Conservation (phyloP, 331 rosid species). For the Malus hybrid region DNA sequence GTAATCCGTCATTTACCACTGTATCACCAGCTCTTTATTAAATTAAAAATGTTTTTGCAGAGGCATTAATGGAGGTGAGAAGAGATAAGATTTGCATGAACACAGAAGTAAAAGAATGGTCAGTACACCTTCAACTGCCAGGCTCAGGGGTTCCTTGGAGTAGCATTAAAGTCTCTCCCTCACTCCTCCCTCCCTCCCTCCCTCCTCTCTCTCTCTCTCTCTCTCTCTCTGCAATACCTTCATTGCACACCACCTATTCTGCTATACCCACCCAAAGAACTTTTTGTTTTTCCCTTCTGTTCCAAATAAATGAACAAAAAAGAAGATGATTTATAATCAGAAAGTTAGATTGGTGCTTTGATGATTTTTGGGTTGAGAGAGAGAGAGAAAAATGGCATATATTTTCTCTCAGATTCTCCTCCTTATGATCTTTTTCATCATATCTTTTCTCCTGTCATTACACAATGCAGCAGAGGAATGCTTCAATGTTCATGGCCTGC, state of each 20-base stretch:
- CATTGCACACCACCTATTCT: constrained; percentile 36
- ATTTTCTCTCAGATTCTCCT: constrained; percentile 17
- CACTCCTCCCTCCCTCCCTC: background rate
- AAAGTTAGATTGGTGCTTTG: constrained; percentile 38
- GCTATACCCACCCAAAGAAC: constrained; percentile 29
- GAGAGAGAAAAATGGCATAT: constrained; percentile 31
- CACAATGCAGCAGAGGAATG: constrained; percentile 24
- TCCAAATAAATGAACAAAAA: constrained; percentile 19
- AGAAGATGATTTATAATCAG: constrained; percentile 27
- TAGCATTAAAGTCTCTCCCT: constrained; percentile 79
- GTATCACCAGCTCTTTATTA: too few relatives aligned
- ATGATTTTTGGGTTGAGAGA: constrained; percentile 34
- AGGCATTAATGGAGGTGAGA: constrained; percentile 41
- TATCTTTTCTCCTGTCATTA: constrained; percentile 41
- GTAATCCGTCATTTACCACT: too few relatives aligned
- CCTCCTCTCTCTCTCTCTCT: too few relatives aligned
- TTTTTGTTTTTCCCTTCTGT: background rate
- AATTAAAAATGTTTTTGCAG: constrained; percentile 27
- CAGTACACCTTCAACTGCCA: constrained; percentile 70
- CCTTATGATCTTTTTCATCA: constrained; percentile 36
- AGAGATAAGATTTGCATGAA: constrained; percentile 39
- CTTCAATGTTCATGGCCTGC: constrained; percentile 30
- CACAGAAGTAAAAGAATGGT: constrained; percentile 62
- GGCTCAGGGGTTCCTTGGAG: constrained; percentile 98
- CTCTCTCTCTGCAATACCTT: constrained; percentile 19